These are phyloP conservation scores for Axilococcus clingmanii DNA, from an alignment of 139 green algal genomes.

Conservation along the genomic window DNA sequence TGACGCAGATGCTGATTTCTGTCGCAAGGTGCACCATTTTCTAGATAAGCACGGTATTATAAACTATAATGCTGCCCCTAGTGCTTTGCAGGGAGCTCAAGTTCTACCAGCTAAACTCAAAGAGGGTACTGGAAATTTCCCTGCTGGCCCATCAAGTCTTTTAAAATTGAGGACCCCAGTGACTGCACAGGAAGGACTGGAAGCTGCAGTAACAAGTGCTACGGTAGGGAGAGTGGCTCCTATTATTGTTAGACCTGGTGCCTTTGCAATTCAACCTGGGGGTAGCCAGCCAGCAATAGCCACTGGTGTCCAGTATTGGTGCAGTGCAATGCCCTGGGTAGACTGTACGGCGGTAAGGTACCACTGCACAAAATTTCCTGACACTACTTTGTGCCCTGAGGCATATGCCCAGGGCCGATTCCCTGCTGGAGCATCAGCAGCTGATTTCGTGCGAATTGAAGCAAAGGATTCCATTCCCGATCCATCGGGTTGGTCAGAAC, in stretches of 20 bases:
- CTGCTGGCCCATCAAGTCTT: too few relatives aligned
- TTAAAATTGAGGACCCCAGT: too few relatives aligned
- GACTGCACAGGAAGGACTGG: background rate
- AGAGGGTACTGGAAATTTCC: too few relatives aligned
- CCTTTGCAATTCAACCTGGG: background rate
- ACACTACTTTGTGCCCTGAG: slow-evolving; percentile 64
- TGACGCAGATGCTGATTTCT: slow-evolving; percentile 44
- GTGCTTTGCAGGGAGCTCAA: too few relatives aligned
- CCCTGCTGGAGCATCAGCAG: slow-evolving; percentile 46
- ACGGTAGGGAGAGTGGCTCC: background rate
- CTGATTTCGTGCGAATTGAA: slow-evolving; percentile 81
- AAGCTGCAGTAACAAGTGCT: background rate
- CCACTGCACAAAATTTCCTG: slow-evolving; percentile 68
- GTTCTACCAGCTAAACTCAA: too few relatives aligned
- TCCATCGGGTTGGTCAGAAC: slow-evolving; percentile 42
- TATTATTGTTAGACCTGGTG: background rate
- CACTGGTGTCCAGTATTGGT: slow-evolving; percentile 35
- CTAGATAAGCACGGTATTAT: slow-evolving; percentile 81
- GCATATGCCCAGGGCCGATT: slow-evolving; percentile 61
- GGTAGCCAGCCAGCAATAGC: slow-evolving; percentile 13
- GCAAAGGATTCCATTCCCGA: slow-evolving; percentile 10
- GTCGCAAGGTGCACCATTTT: slow-evolving; percentile 65
- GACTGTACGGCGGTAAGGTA: slow-evolving; percentile 73
- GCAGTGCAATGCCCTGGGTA: slow-evolving; percentile 60
- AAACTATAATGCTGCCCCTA: slow-evolving; percentile 64